Conservation (phyloP, 2,329 filamentous ascomycete genomes). For the Fusarium sublunatum region DNA sequence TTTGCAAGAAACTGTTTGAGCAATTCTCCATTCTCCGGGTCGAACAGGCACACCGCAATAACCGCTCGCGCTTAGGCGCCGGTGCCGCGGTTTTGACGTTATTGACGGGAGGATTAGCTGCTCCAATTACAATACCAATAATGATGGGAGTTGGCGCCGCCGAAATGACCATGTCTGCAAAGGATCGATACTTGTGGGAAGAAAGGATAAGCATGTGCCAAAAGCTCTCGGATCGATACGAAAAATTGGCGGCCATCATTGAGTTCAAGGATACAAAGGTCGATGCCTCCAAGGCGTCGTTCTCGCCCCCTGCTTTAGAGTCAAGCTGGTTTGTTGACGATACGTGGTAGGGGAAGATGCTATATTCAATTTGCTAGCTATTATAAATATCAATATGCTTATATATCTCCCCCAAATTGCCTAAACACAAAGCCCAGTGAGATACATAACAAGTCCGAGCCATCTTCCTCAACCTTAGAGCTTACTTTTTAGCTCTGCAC, state of each 20-base stretch:
- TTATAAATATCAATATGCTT: no score
- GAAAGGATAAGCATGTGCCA: constrained; percentile 5
- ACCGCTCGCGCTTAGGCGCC: background rate
- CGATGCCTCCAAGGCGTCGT: background rate
- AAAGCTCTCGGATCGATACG: background rate
- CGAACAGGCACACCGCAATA: constrained; percentile 15
- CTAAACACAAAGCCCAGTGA: no score
- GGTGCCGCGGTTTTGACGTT: constrained; percentile 19
- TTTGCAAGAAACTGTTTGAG: constrained; percentile 13
- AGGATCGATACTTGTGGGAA: constrained; percentile 7
- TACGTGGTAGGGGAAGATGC: constrained; percentile 3
- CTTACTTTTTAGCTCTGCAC: constrained; percentile 10
- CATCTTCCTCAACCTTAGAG: background rate
- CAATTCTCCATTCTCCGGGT: constrained; percentile 13
- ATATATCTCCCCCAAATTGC: no score
- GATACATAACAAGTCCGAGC: no score
- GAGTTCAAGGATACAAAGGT: background rate
- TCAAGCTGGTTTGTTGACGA: constrained; percentile 19
- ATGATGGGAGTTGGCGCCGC: constrained; percentile 19
- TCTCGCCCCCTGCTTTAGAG: constrained; percentile 2
- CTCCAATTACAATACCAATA: constrained; percentile 20
- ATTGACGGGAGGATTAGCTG: constrained; percentile 4
- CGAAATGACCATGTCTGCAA: constrained; percentile 9
- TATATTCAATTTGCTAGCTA: no score
- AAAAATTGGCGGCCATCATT: background rate